A percentile compares a stretch with the other conserved stretches of the same genome.
Evolutionary conservation across 371 early-diverging fungal genomes (phyloP).

Genomic region (Mucor saturninus): DNA sequence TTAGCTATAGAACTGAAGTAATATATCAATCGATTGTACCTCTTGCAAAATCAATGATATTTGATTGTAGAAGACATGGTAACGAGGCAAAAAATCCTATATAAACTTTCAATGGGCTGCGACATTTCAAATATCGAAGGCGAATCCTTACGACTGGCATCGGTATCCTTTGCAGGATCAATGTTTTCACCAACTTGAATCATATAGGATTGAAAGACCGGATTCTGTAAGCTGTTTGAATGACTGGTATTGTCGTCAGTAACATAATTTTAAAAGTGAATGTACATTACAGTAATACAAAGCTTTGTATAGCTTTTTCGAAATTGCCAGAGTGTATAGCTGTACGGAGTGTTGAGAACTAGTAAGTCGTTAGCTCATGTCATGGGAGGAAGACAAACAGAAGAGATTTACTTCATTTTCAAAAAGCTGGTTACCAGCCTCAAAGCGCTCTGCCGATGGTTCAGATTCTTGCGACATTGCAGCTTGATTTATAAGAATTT

Average conservation of each 20-base stretch:
- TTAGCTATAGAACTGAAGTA: background rate
- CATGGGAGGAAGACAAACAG: background rate
- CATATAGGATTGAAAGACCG: conserved; percentile 39
- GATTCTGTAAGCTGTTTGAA: conserved; percentile 39
- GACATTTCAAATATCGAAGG: background rate
- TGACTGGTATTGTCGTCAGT: conserved; percentile 29
- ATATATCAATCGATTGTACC: conserved; percentile 22
- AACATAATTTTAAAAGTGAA: background rate
- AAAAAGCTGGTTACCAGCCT: conserved; percentile 7
- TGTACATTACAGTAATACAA: conserved; percentile 31
- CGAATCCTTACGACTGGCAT: conserved; percentile 37
- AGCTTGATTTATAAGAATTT: background rate
- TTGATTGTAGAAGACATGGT: conserved; percentile 48
- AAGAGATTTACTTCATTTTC: conserved; percentile 16
- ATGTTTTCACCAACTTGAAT: conserved; percentile 44
- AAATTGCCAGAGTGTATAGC: conserved; percentile 23
- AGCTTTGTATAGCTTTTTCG: conserved; percentile 31
- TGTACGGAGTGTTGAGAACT: conserved; percentile 14
- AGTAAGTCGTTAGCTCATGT: background rate
- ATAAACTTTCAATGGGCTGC: background rate
- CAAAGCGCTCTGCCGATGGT: conserved; percentile 1
- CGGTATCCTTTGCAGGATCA: conserved; percentile 45
- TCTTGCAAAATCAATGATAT: conserved; percentile 46
- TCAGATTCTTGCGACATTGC: conserved; percentile 18
- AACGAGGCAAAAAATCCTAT: conserved; percentile 50